These are phyloP conservation scores for Psilocybe cyanescens DNA, from an alignment of 768 basidiomycete species.

Conservation along the genomic window DNA sequence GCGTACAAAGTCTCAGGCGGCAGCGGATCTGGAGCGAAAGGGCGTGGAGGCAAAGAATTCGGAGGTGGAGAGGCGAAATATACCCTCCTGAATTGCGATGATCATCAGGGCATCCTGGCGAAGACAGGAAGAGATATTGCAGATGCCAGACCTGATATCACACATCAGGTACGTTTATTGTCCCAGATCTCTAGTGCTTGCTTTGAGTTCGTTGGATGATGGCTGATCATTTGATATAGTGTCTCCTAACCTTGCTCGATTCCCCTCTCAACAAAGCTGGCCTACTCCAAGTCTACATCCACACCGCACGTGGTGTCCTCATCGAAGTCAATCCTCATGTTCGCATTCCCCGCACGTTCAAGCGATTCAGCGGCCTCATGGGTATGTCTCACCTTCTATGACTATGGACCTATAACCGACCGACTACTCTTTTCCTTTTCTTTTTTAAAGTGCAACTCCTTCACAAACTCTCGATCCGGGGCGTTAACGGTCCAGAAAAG, in stretches of 20 bases:
- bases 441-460: conserved; percentile 83
- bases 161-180: conserved; percentile 77
- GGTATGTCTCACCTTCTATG: conserved; percentile 50
- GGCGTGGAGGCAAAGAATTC: conserved; percentile 52
- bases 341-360: conserved; percentile 97
- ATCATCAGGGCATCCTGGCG: conserved; percentile 97
- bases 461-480: conserved; percentile 93
- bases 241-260: conserved; percentile 93
- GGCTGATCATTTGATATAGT: conserved; percentile 49
- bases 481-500: conserved; percentile 96
- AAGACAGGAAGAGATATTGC: conserved; percentile 98
- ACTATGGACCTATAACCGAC: background rate
- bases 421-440: background rate
- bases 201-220: conserved; percentile 5
- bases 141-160: conserved; percentile 98
- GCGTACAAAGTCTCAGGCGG: conserved; percentile 84
- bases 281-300: conserved; percentile 95
- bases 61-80: conserved; percentile 86
- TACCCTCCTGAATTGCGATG: conserved; percentile 96
- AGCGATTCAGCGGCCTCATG: conserved; percentile 98
- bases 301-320: conserved; percentile 93
- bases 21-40: conserved; percentile 52
- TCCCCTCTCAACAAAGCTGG: conserved; percentile 99
- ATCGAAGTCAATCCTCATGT: conserved; percentile 99
- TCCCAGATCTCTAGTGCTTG: conserved; percentile 3